Base-by-base conservation (phyloP, 495 filamentous ascomycete genomes). In the Aspergillus asperescens region DNA sequence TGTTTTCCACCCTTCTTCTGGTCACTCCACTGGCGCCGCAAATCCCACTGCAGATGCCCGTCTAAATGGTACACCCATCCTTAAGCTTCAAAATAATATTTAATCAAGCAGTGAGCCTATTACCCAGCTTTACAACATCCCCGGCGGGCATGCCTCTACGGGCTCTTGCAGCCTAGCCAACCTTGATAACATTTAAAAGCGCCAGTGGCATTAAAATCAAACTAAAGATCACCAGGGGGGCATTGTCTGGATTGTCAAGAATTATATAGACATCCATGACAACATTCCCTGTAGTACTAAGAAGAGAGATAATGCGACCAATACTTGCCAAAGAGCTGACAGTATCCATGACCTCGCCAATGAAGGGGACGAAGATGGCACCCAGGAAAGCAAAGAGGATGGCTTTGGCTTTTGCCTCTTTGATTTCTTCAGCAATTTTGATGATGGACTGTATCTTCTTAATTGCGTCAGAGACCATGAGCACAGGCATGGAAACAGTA, bases 251-350 rank as follows among this genome's bases (percentile, higher is more conserved):
- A 27, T 53, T 40, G 9, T 53, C 31, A 5, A 53, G 25, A 13
- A 53, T 18, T 0, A 27, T 53, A 28, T 45, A 53, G 22, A 53
- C 24, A 24, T 53, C 50, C n/a, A 54, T 7, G 1, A 32, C 51
- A 0, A 23, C 51, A 46, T 48, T 54, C 1, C 51, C 51, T 2
- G 51, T 12, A 7, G 43, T 43, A 47, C 52, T 37, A 12, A 31
- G 19, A 3, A 55, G 7, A 0, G 52, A 13, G 1, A 55, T 24
- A 42, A 55, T 42, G 7, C 52, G 52, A 2, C 52, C 52, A 16
- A 55, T 49, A 5, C 10, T 49, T 3, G 45, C 52, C 18, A 49
- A 8, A 9, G 31, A 27, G 7, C 5, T 31, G 19, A 55, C 15
- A 5, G 44, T n/a, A 2, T 10, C 15, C 1, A 19, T 23, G 9